A percentile compares a stretch with the other conserved stretches of the same genome.
These are phyloP conservation scores for Rhipidocladum racemiflorum DNA, from an alignment of 176 grass and related monocot genomes.

Conservation along the genomic window DNA sequence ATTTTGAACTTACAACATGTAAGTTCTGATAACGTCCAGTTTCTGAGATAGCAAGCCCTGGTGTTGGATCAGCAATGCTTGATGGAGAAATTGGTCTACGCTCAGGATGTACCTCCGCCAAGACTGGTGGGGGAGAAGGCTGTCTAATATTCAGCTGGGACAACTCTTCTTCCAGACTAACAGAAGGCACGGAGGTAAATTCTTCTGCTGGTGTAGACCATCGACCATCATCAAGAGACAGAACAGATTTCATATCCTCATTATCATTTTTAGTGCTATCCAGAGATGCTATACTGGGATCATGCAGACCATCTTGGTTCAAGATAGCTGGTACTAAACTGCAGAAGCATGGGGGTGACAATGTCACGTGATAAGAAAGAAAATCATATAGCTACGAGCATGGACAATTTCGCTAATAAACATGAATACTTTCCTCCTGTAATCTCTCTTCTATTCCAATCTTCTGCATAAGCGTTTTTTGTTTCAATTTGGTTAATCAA, in stretches of 20 bases:
- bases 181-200: constrained; percentile 37
- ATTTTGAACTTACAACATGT: constrained; percentile 81
- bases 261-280: constrained; percentile 42
- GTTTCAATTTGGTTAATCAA: not conserved
- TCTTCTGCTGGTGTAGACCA: constrained; percentile 64
- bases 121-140: constrained; percentile 84
- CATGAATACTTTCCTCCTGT: not conserved
- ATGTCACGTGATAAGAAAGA: constrained; percentile 14
- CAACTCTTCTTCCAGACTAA: constrained; percentile 59
- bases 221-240: constrained; percentile 97
- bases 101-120: constrained; percentile 69
- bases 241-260: constrained; percentile 84
- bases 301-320: constrained; percentile 60
- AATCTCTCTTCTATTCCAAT: constrained; percentile 7
- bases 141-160: constrained; percentile 73
- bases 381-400: not conserved
- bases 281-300: constrained; percentile 27
- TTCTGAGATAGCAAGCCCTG: constrained; percentile 56
- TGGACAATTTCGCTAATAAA: constrained; percentile 21
- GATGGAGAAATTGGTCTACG: constrained; percentile 69
- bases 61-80: constrained; percentile 84
- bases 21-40: constrained; percentile 69
- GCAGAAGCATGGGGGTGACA: constrained; percentile 17
- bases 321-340: constrained; percentile 53
- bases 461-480: not conserved